Evolutionary conservation across 805 yeast genomes (phyloP).

Genomic region (Ogataea naganishii): DNA sequence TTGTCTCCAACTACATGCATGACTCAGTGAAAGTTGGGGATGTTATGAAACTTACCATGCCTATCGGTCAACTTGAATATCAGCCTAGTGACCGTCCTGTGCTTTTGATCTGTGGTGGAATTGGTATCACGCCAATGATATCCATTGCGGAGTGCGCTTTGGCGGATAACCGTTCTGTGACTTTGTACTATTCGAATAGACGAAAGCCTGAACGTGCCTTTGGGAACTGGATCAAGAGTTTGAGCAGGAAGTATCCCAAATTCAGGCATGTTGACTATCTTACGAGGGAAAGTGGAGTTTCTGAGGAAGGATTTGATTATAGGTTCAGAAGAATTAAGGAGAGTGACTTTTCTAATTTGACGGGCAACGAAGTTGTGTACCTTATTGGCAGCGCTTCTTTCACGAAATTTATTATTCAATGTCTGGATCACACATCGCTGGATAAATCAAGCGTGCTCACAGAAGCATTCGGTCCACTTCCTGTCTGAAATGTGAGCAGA

Average conservation of each 20-base stretch:
- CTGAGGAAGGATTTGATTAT: conserved; percentile 1
- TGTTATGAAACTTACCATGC: conserved; percentile 42
- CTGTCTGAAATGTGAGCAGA: too few relatives aligned
- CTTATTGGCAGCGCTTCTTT: too few relatives aligned
- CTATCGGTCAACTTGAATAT: conserved; percentile 45
- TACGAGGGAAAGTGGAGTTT: conserved; percentile 7
- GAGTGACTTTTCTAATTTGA: too few relatives aligned
- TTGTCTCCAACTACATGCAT: conserved; percentile 43
- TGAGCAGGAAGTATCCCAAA: conserved; percentile 10
- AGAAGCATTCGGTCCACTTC: too few relatives aligned
- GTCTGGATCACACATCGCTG: too few relatives aligned
- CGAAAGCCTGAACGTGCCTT: conserved; percentile 17
- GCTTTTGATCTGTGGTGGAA: conserved; percentile 50
- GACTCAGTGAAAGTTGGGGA: conserved; percentile 39
- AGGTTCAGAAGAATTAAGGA: conserved; percentile 5
- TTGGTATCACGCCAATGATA: conserved; percentile 59
- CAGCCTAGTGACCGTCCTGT: conserved; percentile 23
- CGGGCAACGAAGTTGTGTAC: too few relatives aligned
- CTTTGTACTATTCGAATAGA: conserved; percentile 26
- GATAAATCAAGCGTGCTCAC: too few relatives aligned
- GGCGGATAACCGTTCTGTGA: conserved; percentile 22
- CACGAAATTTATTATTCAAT: too few relatives aligned
- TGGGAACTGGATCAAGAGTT: conserved; percentile 11
- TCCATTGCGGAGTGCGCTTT: conserved; percentile 38
- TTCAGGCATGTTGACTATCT: conserved; percentile 18